A percentile compares a stretch with the other conserved stretches of the same genome.
These are phyloP conservation scores for Lactarius hatsudake DNA, from an alignment of 768 basidiomycete genomes.

Conservation along the genomic window DNA sequence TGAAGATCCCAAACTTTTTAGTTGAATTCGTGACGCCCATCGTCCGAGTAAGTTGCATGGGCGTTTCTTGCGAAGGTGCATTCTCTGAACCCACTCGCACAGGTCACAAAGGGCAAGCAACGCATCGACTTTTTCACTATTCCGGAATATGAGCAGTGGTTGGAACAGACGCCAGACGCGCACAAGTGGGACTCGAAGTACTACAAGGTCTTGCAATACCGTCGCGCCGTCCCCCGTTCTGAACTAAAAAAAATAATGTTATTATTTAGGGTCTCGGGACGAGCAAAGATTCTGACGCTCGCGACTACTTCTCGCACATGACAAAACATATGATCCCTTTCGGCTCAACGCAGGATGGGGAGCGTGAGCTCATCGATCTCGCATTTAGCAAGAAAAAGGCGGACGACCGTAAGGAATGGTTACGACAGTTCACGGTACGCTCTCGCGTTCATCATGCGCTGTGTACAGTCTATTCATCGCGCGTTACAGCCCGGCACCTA, in stretches of 20 bases:
- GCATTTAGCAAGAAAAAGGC: slow-evolving; percentile 99
- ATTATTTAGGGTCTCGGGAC: slow-evolving; percentile 86
- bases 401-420: slow-evolving; percentile 97
- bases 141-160: slow-evolving; percentile 94
- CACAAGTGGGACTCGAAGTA: slow-evolving; percentile 92
- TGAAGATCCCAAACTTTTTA: slow-evolving; percentile 87
- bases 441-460: neutral
- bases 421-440: slow-evolving; percentile 82
- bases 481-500: slow-evolving; percentile 79
- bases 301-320: slow-evolving; percentile 91
- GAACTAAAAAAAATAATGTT: slow-evolving; percentile 2
- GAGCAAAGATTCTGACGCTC: slow-evolving; percentile 83
- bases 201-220: slow-evolving; percentile 70
- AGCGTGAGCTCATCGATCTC: slow-evolving; percentile 88
- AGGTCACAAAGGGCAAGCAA: slow-evolving; percentile 79
- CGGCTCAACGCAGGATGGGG: slow-evolving; percentile 72
- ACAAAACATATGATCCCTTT: slow-evolving; percentile 94
- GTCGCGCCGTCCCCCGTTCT: neutral
- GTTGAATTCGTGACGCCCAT: slow-evolving; percentile 99
- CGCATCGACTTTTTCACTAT: slow-evolving; percentile 92
- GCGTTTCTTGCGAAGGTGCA: slow-evolving; percentile 3
- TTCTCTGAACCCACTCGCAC: slow-evolving; percentile 3
- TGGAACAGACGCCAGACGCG: slow-evolving; percentile 69
- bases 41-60: slow-evolving; percentile 63
- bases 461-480: neutral